Evolutionary conservation across 164 flowering plant species (phyloP).

Genomic region (Magnolia changhungtana): DNA sequence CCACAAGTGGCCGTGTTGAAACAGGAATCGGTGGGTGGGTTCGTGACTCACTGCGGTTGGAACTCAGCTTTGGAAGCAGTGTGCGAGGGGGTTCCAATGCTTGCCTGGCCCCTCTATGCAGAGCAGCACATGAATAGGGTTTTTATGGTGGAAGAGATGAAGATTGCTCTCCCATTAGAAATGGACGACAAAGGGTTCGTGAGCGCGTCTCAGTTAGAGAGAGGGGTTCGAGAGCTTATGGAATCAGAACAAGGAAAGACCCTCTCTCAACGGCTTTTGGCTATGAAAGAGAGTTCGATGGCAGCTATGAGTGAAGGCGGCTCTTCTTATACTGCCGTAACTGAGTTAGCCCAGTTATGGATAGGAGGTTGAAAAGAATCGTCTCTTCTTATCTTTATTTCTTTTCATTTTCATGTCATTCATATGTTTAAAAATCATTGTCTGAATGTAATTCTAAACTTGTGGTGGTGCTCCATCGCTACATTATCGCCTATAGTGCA

Average conservation of each 20-base stretch:
- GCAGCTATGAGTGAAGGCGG: slow-evolving; percentile 13
- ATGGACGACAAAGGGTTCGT: slow-evolving; percentile 27
- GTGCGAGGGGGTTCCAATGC: slow-evolving; percentile 43
- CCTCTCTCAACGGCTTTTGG: slow-evolving; percentile 1
- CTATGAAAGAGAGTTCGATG: slow-evolving; percentile 7
- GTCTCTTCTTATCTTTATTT: no score
- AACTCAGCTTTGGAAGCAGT: slow-evolving; percentile 41
- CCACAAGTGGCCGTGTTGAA: slow-evolving; percentile 41
- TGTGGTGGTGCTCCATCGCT: no score
- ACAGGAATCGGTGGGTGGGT: slow-evolving; percentile 37
- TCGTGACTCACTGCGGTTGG: slow-evolving; percentile 53
- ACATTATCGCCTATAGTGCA: no score
- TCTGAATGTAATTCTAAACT: no score
- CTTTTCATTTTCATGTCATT: neutral
- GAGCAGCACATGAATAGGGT: slow-evolving; percentile 35
- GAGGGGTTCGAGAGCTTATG: slow-evolving; percentile 17
- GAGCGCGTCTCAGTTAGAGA: slow-evolving; percentile 27
- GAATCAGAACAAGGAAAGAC: slow-evolving; percentile 13
- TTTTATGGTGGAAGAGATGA: slow-evolving; percentile 32
- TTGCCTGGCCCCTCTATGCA: slow-evolving; percentile 47
- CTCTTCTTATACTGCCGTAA: slow-evolving; percentile 8
- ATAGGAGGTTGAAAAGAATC: neutral
- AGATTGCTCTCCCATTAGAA: slow-evolving; percentile 24
- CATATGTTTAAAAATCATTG: no score
- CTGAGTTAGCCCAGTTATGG: slow-evolving; percentile 1